These are phyloP conservation scores for Neopestalotiopsis sp. DNA, from an alignment of 2,329 filamentous ascomycete species.

Conservation along the genomic window DNA sequence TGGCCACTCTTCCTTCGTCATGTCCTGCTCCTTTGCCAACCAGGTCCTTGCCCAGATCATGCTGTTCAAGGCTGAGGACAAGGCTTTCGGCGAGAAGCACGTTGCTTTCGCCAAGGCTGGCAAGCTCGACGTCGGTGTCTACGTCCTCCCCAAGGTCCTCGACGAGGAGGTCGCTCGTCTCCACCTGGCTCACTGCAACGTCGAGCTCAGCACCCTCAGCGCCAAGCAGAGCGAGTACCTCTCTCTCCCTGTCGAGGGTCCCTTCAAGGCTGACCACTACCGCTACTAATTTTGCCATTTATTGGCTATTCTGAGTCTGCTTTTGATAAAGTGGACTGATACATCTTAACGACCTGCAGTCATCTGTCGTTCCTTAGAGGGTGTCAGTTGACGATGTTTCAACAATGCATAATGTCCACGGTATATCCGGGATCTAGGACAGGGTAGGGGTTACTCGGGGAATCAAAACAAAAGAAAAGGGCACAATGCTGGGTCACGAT, in stretches of 20 bases:
- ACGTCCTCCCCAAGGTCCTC: constrained; percentile 97
- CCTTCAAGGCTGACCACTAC: constrained; percentile 93
- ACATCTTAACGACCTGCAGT: constrained; percentile 9
- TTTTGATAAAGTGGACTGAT: constrained; percentile 4
- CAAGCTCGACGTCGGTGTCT: constrained; percentile 91
- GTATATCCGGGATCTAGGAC: constrained; percentile 32
- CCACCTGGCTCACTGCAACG: constrained; percentile 92
- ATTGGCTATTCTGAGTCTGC: not conserved
- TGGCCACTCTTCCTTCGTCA: constrained; percentile 99
- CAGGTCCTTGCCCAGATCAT: constrained; percentile 99
- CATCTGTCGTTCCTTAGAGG: constrained; percentile 14
- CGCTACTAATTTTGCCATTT: constrained; percentile 64
- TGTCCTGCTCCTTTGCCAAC: constrained; percentile 99
- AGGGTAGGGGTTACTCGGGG: constrained; percentile 23
- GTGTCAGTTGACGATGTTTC: constrained; percentile 31
- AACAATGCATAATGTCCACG: constrained; percentile 35
- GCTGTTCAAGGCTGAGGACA: constrained; percentile 91
- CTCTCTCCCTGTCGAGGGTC: constrained; percentile 82
- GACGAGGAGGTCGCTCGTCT: constrained; percentile 98
- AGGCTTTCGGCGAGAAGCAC: constrained; percentile 90
- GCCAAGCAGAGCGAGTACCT: constrained; percentile 93
- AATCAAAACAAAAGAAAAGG: constrained; percentile 36
- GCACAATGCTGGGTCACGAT: constrained; percentile 36
- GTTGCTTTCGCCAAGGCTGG: constrained; percentile 92
- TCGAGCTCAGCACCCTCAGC: constrained; percentile 87